Conservation (phyloP, 2,329 filamentous ascomycete species). For the Alternaria brassicae region DNA sequence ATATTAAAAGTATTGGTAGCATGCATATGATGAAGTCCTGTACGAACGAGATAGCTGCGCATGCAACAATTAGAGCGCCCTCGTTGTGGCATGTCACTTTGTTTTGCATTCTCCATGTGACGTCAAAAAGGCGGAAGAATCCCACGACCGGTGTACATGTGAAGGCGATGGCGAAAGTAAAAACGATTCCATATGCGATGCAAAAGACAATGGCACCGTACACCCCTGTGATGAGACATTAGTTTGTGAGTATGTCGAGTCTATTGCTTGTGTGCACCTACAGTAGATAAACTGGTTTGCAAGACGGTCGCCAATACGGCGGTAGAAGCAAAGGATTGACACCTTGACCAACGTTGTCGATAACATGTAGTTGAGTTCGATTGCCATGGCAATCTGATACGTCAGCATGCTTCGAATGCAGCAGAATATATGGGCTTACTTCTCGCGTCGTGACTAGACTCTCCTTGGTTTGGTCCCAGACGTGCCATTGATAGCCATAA, state of each 20-base stretch:
- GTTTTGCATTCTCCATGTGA: slow-evolving; percentile 40
- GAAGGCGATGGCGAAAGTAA: slow-evolving; percentile 46
- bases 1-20: slow-evolving; percentile 55
- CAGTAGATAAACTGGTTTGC: slow-evolving; percentile 48
- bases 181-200: slow-evolving; percentile 48
- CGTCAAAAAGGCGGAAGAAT: slow-evolving; percentile 52
- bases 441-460: slow-evolving; percentile 32
- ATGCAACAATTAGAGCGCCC: slow-evolving; percentile 48
- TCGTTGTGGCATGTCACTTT: slow-evolving; percentile 50
- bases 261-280: neutral
- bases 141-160: slow-evolving; percentile 51
- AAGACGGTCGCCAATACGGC: slow-evolving; percentile 50
- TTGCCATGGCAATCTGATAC: slow-evolving; percentile 34
- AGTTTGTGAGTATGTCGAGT: neutral
- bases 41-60: slow-evolving; percentile 49
- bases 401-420: slow-evolving; percentile 9
- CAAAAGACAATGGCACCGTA: slow-evolving; percentile 51
- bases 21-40: slow-evolving; percentile 52
- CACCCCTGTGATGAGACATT: slow-evolving; percentile 21
- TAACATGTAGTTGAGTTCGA: slow-evolving; percentile 13
- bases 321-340: slow-evolving; percentile 51
- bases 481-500: slow-evolving; percentile 45
- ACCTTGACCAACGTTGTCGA: slow-evolving; percentile 38
- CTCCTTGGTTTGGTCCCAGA: slow-evolving; percentile 41
- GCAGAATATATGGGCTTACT: slow-evolving; percentile 16